Percentiles rank a stretch among this genome's conserved stretches.
These are phyloP conservation scores for Gelatoporia subvermispora DNA, from an alignment of 768 basidiomycete genomes.

Conservation along the genomic window DNA sequence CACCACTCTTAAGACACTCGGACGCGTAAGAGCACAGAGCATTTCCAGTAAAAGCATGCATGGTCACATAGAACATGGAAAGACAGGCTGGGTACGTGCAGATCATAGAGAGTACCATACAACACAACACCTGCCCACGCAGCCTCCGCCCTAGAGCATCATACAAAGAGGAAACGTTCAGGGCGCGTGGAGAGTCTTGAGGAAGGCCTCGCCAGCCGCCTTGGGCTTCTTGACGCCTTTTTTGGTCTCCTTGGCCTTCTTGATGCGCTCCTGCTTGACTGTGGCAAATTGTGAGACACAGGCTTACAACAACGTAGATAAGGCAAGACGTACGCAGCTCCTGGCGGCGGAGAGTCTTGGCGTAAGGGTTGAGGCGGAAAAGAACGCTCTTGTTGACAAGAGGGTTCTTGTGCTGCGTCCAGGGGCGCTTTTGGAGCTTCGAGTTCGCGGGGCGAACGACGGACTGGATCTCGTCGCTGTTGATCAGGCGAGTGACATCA, in stretches of 20 bases:
- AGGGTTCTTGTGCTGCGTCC: conserved; percentile 99
- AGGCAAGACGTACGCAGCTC: conserved; percentile 66
- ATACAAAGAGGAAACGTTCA: conserved; percentile 33
- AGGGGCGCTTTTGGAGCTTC: conserved; percentile 86
- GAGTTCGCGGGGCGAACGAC: conserved; percentile 87
- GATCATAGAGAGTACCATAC: too few species aligned
- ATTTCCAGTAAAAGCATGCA: too few species aligned
- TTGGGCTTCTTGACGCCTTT: conserved; percentile 60
- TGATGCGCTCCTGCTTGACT: conserved; percentile 80
- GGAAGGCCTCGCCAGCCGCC: conserved; percentile 78
- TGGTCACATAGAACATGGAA: too few species aligned
- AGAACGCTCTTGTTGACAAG: conserved; percentile 89
- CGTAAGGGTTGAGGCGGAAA: conserved; percentile 98
- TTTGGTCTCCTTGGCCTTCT: conserved; percentile 53
- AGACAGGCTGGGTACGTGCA: too few species aligned
- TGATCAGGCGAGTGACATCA: conserved; percentile 95
- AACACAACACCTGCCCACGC: too few species aligned
- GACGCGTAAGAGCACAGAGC: too few species aligned
- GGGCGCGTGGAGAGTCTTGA: conserved; percentile 79
- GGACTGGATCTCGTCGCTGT: conserved; percentile 97
- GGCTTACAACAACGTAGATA: background rate
- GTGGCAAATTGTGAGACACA: conserved; percentile 12
- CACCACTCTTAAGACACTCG: too few species aligned
- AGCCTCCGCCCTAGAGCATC: background rate
- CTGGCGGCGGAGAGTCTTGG: conserved; percentile 87